Conservation (phyloP, 2,329 filamentous ascomycete genomes). For the Drechslerella stenobrocha region DNA sequence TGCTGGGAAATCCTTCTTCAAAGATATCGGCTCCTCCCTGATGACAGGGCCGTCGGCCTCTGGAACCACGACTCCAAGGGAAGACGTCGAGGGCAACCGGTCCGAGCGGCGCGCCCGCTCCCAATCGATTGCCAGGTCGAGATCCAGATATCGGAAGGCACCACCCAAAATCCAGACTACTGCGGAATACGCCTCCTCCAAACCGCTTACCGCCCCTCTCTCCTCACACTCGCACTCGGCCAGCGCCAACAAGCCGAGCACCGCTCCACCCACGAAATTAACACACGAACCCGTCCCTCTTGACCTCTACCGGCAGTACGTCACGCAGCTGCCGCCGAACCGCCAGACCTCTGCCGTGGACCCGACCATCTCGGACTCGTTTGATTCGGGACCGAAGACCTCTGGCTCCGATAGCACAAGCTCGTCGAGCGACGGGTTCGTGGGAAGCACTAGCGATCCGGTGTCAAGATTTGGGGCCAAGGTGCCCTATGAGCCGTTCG, state of each 20-base stretch:
- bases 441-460: not conserved
- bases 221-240: slow-evolving; percentile 24
- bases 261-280: slow-evolving; percentile 25
- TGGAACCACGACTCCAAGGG: slow-evolving; percentile 28
- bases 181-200: slow-evolving; percentile 9
- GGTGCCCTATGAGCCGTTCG: not conserved
- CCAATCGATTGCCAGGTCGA: slow-evolving; percentile 37
- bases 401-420: slow-evolving; percentile 38
- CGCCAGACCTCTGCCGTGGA: slow-evolving; percentile 3
- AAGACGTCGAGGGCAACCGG: slow-evolving; percentile 11
- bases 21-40: slow-evolving; percentile 8
- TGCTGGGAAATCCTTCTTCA: slow-evolving; percentile 18
- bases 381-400: slow-evolving; percentile 36
- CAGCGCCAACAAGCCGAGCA: slow-evolving; percentile 14
- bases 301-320: slow-evolving; percentile 32
- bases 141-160: slow-evolving; percentile 38
- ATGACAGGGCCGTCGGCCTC: slow-evolving; percentile 4
- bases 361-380: slow-evolving; percentile 21
- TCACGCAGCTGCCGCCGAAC: slow-evolving; percentile 19
- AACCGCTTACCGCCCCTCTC: slow-evolving; percentile 29
- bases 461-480: slow-evolving; percentile 5
- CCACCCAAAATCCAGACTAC: slow-evolving; percentile 40
- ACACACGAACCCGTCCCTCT: slow-evolving; percentile 32
- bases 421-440: slow-evolving; percentile 34
- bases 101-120: slow-evolving; percentile 22